phyloP scores from a whole-genome alignment of 1,284 basidiomycete genomes.

The Pyrrhoderma noxium region DNA sequence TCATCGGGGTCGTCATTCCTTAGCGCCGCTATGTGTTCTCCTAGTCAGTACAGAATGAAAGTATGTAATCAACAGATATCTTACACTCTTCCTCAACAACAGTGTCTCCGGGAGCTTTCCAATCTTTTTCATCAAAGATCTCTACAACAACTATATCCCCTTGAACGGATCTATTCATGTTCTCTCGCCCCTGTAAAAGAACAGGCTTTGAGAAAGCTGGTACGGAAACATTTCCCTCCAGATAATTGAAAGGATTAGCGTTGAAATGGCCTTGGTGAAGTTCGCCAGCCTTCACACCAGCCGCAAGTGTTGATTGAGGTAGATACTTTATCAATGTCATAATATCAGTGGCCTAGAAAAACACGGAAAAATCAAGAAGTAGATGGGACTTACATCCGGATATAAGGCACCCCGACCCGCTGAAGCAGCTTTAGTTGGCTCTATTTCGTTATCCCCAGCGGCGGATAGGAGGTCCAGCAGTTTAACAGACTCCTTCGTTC shows the following conservation, averaged over 20 bases:
- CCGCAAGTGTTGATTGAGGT: conserved; percentile 62
- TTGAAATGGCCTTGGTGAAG: conserved; percentile 93
- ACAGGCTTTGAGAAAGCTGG: conserved; percentile 72
- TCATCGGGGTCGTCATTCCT: conserved; percentile 88
- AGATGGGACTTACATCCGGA: conserved; percentile 58
- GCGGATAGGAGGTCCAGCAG: conserved; percentile 78
- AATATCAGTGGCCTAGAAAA: too few relatives aligned
- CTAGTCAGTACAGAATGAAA: conserved; percentile 10
- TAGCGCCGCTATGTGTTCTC: conserved; percentile 51
- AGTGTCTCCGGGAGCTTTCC: conserved; percentile 90
- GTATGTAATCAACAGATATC: conserved; percentile 22
- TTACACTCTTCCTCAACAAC: conserved; percentile 88
- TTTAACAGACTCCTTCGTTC: conserved; percentile 51
- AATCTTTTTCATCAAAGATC: conserved; percentile 81
- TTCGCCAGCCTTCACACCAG: conserved; percentile 81
- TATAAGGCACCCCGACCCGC: conserved; percentile 59
- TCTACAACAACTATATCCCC: conserved; percentile 93
- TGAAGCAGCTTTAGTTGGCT: conserved; percentile 47
- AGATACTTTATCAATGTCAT: conserved; percentile 69
- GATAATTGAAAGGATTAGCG: conserved; percentile 92
- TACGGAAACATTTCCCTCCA: conserved; percentile 85
- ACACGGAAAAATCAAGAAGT: too few relatives aligned
- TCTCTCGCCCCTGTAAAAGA: conserved; percentile 81
- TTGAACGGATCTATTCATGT: conserved; percentile 94
- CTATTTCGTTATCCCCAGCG: conserved; percentile 50